These are phyloP conservation scores for Carex pumila DNA, from an alignment of 176 grass and related monocot genomes.

Conservation along the genomic window DNA sequence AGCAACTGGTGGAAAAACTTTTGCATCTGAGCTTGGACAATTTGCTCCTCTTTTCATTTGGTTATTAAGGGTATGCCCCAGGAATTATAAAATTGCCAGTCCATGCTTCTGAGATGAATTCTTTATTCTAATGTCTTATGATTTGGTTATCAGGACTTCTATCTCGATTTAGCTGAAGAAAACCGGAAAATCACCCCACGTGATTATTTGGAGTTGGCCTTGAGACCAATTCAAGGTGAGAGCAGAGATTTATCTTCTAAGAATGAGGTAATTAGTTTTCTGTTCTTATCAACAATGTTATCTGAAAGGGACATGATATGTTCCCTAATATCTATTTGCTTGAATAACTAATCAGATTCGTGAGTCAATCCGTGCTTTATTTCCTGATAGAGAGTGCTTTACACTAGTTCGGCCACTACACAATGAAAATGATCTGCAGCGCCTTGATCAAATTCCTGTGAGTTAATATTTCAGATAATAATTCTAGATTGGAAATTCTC, in stretches of 20 bases:
- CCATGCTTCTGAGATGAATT: neutral
- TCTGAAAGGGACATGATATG: conserved; percentile 3
- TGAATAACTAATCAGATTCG: conserved; percentile 46
- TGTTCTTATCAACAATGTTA: neutral
- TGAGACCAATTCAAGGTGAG: conserved; percentile 59
- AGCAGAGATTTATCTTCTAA: conserved; percentile 57
- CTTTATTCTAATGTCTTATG: conserved; percentile 4
- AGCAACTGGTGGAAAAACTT: conserved; percentile 45
- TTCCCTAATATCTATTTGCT: conserved; percentile 11
- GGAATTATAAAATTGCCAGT: neutral
- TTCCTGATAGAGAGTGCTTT: conserved; percentile 81
- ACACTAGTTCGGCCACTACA: conserved; percentile 67
- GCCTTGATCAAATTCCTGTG: conserved; percentile 67
- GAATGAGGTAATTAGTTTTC: conserved; percentile 55
- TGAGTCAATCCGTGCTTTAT: conserved; percentile 60
- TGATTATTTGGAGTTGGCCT: conserved; percentile 69
- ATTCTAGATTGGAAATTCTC: neutral
- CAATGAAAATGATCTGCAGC: conserved; percentile 75
- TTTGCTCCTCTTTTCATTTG: conserved; percentile 75
- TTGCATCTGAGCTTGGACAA: conserved; percentile 59
- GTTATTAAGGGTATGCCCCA: conserved; percentile 52
- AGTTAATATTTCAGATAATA: conserved; percentile 15
- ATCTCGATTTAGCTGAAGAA: conserved; percentile 64
- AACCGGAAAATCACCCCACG: conserved; percentile 53
- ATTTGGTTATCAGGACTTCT: conserved; percentile 54